A percentile compares a stretch with the other conserved stretches of the same genome.
Evolutionary conservation across 768 basidiomycete genomes (phyloP).

Genomic region (Russula dissimulans): DNA sequence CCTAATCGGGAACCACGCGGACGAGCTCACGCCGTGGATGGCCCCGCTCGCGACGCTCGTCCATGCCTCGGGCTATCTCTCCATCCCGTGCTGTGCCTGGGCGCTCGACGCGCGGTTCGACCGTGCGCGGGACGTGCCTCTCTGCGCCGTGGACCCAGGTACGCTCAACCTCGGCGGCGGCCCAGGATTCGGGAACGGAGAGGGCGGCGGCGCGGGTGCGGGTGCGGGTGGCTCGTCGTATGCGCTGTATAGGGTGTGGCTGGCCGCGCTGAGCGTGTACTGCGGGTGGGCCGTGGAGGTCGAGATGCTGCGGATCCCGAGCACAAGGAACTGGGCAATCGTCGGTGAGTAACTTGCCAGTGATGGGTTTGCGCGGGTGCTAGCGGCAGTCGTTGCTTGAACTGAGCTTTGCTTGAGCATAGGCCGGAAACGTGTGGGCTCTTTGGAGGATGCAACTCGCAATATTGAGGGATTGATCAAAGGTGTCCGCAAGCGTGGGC

Average conservation of each 20-base stretch:
- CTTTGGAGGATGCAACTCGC: slow-evolving; percentile 27
- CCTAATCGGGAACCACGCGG: slow-evolving; percentile 91
- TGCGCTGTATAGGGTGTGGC: slow-evolving; percentile 78
- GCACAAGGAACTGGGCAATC: slow-evolving; percentile 89
- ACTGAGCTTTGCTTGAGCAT: slow-evolving; percentile 14
- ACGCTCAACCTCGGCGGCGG: slow-evolving; percentile 49
- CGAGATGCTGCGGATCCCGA: slow-evolving; percentile 82
- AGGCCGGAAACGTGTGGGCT: slow-evolving; percentile 28
- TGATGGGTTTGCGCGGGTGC: neutral
- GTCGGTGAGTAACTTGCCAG: slow-evolving; percentile 42
- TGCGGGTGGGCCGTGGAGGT: slow-evolving; percentile 86
- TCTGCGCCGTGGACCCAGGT: slow-evolving; percentile 24
- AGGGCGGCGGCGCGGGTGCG: slow-evolving; percentile 23
- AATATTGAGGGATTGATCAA: slow-evolving; percentile 47
- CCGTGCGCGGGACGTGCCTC: slow-evolving; percentile 32
- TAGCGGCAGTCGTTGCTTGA: neutral
- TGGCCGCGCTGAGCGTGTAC: slow-evolving; percentile 58
- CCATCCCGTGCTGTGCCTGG: slow-evolving; percentile 91
- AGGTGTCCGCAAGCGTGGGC: slow-evolving; percentile 48
- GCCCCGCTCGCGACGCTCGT: slow-evolving; percentile 67
- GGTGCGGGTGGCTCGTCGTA: slow-evolving; percentile 66
- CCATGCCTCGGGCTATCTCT: slow-evolving; percentile 57
- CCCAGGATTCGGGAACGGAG: slow-evolving; percentile 26
- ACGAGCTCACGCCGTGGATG: slow-evolving; percentile 93
- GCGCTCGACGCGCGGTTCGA: slow-evolving; percentile 60